Conservation (phyloP, 345 rosid species). For the Crucihimalaya himalaica region DNA sequence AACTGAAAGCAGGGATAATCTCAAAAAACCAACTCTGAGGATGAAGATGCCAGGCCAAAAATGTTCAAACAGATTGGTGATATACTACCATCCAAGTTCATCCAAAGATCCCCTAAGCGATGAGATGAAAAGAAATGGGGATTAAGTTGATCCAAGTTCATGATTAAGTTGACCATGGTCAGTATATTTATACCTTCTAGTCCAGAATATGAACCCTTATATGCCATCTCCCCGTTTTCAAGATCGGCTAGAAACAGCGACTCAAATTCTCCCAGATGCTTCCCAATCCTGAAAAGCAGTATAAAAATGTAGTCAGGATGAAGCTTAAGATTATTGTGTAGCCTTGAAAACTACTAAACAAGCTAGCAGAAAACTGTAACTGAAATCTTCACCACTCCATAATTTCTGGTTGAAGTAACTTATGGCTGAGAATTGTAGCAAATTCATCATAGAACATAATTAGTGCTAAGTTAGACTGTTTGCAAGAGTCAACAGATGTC, state of each 20-base stretch:
- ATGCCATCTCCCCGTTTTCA: slow-evolving; percentile 56
- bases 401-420: slow-evolving; percentile 65
- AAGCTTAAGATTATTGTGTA: background rate
- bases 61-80: slow-evolving; percentile 85
- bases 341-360: slow-evolving; percentile 33
- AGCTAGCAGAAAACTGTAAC: slow-evolving; percentile 7
- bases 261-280: slow-evolving; percentile 81
- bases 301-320: slow-evolving; percentile 7
- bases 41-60: slow-evolving; percentile 66
- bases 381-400: slow-evolving; percentile 64
- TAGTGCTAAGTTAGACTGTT: slow-evolving; percentile 52
- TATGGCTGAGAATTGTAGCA: slow-evolving; percentile 51
- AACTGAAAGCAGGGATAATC: slow-evolving; percentile 21
- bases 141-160: too few species aligned
- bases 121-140: slow-evolving; percentile 26
- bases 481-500: slow-evolving; percentile 71
- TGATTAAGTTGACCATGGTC: too few species aligned
- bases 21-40: slow-evolving; percentile 51
- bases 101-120: slow-evolving; percentile 79
- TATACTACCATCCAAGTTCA: slow-evolving; percentile 86
- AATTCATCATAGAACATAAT: slow-evolving; percentile 79
- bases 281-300: slow-evolving; percentile 58
- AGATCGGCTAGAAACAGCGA: slow-evolving; percentile 71
- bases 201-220: slow-evolving; percentile 47
- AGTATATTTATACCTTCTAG: slow-evolving; percentile 56